These are phyloP conservation scores for Umbilicaria muhlenbergii DNA, from an alignment of 495 filamentous ascomycete genomes.

Conservation along the genomic window DNA sequence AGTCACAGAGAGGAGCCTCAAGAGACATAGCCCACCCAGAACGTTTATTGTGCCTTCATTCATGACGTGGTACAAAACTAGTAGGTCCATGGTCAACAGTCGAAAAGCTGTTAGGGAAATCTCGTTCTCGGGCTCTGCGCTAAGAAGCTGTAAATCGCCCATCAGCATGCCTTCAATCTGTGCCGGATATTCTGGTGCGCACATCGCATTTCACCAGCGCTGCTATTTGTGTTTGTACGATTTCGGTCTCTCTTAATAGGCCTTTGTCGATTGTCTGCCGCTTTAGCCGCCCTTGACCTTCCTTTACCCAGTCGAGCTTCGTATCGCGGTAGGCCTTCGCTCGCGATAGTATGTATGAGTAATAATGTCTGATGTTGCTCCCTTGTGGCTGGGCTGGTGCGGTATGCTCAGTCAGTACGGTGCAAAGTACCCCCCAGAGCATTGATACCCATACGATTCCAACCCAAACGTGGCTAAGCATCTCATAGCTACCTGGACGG, in stretches of 20 bases:
- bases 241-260: slow-evolving; percentile 79
- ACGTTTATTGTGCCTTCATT: slow-evolving; percentile 98
- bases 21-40: slow-evolving; percentile 43
- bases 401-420: slow-evolving; percentile 9
- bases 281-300: slow-evolving; percentile 68
- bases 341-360: slow-evolving; percentile 69
- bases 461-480: neutral
- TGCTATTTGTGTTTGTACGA: slow-evolving; percentile 76
- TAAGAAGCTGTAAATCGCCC: slow-evolving; percentile 48
- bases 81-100: slow-evolving; percentile 75
- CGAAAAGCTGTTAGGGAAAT: slow-evolving; percentile 95
- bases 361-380: slow-evolving; percentile 84
- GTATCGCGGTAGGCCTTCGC: slow-evolving; percentile 69
- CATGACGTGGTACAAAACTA: slow-evolving; percentile 84
- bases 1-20: neutral
- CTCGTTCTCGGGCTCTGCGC: slow-evolving; percentile 86
- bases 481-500: neutral
- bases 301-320: slow-evolving; percentile 78
- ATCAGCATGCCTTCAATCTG: slow-evolving; percentile 15
- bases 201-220: slow-evolving; percentile 85
- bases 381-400: slow-evolving; percentile 80
- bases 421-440: neutral
- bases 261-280: slow-evolving; percentile 85
- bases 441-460: neutral
- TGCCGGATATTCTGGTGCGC: slow-evolving; percentile 16